phyloP scores from a whole-genome alignment of 2,329 filamentous ascomycete genomes.

The Westerdykella aurantiaca region DNA sequence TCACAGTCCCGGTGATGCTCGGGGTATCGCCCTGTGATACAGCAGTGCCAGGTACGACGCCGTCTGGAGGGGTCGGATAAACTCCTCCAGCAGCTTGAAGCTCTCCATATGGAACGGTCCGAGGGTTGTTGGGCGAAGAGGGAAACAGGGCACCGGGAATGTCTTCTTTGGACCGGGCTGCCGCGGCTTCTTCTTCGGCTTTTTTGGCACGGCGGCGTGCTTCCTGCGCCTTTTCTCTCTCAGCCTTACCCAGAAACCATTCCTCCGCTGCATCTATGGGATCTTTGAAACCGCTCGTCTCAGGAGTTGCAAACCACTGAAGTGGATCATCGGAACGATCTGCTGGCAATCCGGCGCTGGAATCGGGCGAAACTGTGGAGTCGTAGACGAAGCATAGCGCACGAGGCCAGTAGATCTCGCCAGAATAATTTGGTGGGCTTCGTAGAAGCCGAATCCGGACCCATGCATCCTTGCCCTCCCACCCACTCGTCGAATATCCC shows the following conservation, averaged over 20 bases:
- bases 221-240: conserved; percentile 31
- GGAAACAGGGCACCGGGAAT: conserved; percentile 18
- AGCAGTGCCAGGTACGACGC: conserved; percentile 25
- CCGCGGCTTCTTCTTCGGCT: conserved; percentile 48
- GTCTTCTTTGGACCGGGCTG: conserved; percentile 26
- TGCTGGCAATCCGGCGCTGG: neutral
- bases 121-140: conserved; percentile 35
- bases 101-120: conserved; percentile 31
- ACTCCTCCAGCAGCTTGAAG: conserved; percentile 34
- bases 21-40: conserved; percentile 26
- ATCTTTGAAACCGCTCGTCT: conserved; percentile 30
- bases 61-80: conserved; percentile 40
- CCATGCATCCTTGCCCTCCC: conserved; percentile 25
- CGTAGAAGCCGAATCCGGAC: conserved; percentile 25
- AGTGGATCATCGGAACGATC: conserved; percentile 4
- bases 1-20: conserved; percentile 18
- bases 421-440: conserved; percentile 8
- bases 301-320: conserved; percentile 27
- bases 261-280: conserved; percentile 32
- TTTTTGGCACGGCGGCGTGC: conserved; percentile 41
- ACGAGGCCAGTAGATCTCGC: conserved; percentile 35
- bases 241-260: conserved; percentile 32
- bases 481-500: conserved; percentile 24
- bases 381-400: conserved; percentile 29
- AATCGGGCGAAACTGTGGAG: neutral